Percentiles rank a stretch among this genome's conserved stretches.
Evolutionary conservation across 192 early-diverging fungal genomes (phyloP).

Genomic region (Chytriomyces confervae): DNA sequence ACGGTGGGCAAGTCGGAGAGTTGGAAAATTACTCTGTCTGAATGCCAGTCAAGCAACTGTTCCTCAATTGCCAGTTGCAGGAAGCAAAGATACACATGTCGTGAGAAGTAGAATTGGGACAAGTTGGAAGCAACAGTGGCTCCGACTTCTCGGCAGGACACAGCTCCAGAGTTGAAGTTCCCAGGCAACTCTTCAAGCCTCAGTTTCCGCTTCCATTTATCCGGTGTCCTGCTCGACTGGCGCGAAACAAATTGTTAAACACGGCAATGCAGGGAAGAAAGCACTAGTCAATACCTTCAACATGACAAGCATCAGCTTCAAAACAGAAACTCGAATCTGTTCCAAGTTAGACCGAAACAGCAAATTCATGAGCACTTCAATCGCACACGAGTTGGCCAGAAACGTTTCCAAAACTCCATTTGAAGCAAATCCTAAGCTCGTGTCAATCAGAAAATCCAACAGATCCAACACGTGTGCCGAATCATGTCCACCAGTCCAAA

Average conservation of each 20-base stretch:
- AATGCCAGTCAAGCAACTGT: constrained; percentile 37
- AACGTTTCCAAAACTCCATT: constrained; percentile 29
- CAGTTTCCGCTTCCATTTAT: constrained; percentile 46
- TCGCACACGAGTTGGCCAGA: background rate
- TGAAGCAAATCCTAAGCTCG: constrained; percentile 11
- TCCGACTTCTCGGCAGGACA: constrained; percentile 4
- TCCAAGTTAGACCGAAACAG: constrained; percentile 16
- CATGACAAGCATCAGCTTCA: constrained; percentile 31
- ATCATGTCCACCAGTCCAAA: constrained; percentile 27
- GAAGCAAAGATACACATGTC: constrained; percentile 32
- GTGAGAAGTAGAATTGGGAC: constrained; percentile 13
- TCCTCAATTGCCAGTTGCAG: constrained; percentile 49
- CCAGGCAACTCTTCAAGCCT: constrained; percentile 41
- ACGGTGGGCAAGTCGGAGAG: constrained; percentile 31
- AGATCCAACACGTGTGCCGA: constrained; percentile 27
- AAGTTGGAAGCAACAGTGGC: constrained; percentile 18
- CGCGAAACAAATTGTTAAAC: background rate
- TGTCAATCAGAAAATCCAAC: constrained; percentile 20
- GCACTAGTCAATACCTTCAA: constrained; percentile 21
- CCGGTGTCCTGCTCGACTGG: constrained; percentile 32
- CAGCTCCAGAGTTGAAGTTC: constrained; percentile 6
- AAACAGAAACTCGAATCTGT: background rate
- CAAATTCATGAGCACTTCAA: constrained; percentile 27
- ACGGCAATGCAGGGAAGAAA: background rate
- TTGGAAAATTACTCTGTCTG: constrained; percentile 14